Evolutionary conservation across 352 stramenopile genomes (phyloP).

Genomic region (Phytophthora citricola): DNA sequence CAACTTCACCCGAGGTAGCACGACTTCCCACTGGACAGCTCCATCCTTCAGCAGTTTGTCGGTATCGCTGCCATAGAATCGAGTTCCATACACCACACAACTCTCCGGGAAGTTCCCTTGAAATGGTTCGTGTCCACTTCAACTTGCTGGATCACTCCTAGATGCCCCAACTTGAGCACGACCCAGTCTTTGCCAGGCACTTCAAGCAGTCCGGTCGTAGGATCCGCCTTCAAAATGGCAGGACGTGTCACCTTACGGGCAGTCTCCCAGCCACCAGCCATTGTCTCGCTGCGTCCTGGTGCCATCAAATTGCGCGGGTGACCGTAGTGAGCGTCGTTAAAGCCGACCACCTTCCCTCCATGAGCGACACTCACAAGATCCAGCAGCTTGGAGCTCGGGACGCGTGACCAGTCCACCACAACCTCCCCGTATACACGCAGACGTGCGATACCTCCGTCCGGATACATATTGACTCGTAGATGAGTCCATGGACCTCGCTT

Average conservation of each 20-base stretch:
- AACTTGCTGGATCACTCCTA: slow-evolving; percentile 67
- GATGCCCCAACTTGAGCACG: slow-evolving; percentile 90
- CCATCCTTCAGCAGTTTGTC: slow-evolving; percentile 41
- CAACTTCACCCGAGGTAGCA: slow-evolving; percentile 90
- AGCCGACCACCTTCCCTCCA: slow-evolving; percentile 88
- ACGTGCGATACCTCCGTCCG: slow-evolving; percentile 92
- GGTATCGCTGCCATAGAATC: slow-evolving; percentile 47
- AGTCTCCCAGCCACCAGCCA: slow-evolving; percentile 96
- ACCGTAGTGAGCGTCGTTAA: slow-evolving; percentile 96
- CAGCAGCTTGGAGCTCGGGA: slow-evolving; percentile 58
- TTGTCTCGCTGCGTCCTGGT: slow-evolving; percentile 86
- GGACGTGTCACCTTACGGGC: slow-evolving; percentile 90
- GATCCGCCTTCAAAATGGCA: slow-evolving; percentile 63
- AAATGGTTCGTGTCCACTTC: slow-evolving; percentile 96
- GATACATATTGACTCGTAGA: slow-evolving; percentile 93
- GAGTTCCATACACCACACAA: slow-evolving; percentile 79
- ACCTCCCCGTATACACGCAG: slow-evolving; percentile 86
- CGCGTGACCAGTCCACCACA: slow-evolving; percentile 63
- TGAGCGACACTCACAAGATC: slow-evolving; percentile 89
- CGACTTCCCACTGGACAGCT: slow-evolving; percentile 76
- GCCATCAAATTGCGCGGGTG: slow-evolving; percentile 93
- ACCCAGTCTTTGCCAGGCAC: slow-evolving; percentile 92
- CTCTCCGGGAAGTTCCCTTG: slow-evolving; percentile 96
- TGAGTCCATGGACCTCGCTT: slow-evolving; percentile 78
- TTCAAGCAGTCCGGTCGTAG: slow-evolving; percentile 52